phyloP scores from a whole-genome alignment of 768 basidiomycete species.

The Mycena vitilis region DNA sequence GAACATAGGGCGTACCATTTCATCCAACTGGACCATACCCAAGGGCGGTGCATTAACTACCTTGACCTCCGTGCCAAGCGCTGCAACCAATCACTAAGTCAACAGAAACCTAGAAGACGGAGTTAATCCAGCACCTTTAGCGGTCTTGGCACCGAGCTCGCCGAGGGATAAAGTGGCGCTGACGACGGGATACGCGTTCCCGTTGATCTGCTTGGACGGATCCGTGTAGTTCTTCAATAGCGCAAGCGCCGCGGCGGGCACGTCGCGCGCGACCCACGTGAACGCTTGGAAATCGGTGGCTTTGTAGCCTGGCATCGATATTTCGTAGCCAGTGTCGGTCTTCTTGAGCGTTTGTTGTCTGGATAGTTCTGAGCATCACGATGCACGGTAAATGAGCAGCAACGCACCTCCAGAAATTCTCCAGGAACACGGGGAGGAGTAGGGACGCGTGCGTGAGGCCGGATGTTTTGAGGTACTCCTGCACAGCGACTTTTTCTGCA shows the following conservation, averaged over 20 bases:
- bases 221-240: slow-evolving; percentile 19
- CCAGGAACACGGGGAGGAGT: slow-evolving; percentile 7
- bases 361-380: not conserved
- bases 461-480: slow-evolving; percentile 15
- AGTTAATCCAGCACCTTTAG: slow-evolving; percentile 4
- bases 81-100: not conserved
- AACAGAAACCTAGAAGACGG: not conserved
- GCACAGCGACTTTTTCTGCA: slow-evolving; percentile 6
- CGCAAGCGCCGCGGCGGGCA: slow-evolving; percentile 7
- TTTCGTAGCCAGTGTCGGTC: not conserved
- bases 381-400: too few relatives aligned
- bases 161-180: not conserved
- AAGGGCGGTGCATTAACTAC: not conserved
- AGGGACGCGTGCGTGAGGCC: slow-evolving; percentile 13
- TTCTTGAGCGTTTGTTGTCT: not conserved
- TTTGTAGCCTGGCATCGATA: not conserved
- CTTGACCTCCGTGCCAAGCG: slow-evolving; percentile 18
- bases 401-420: slow-evolving; percentile 6
- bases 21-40: slow-evolving; percentile 12
- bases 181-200: slow-evolving; percentile 16
- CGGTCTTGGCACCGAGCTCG: slow-evolving; percentile 8
- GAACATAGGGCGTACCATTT: slow-evolving; percentile 4
- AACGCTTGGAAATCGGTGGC: not conserved
- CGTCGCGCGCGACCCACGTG: slow-evolving; percentile 14
- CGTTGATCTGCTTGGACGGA: slow-evolving; percentile 8